A percentile compares a stretch with the other conserved stretches of the same genome.
phyloP scores from a whole-genome alignment of 179 eudicot genomes.

The Beta macrorhiza region DNA sequence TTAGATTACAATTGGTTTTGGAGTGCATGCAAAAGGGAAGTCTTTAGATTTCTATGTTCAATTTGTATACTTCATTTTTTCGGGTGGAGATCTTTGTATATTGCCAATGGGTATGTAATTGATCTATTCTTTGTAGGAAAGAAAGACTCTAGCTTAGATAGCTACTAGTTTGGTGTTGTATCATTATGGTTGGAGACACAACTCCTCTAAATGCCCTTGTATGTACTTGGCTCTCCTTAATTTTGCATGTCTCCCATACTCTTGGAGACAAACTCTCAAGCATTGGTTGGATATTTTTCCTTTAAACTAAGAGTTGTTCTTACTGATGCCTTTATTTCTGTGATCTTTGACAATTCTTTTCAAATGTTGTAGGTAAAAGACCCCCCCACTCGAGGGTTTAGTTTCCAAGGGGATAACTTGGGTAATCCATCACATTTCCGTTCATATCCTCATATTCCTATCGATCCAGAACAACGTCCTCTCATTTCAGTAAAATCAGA shows the following conservation, averaged over 20 bases:
- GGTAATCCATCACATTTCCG: conserved; percentile 49
- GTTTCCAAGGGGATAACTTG: conserved; percentile 24
- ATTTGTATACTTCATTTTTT: no score
- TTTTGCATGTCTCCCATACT: no score
- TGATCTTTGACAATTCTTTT: not conserved
- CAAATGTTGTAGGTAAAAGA: conserved; percentile 40
- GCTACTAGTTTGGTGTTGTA: not conserved
- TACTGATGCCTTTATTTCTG: not conserved
- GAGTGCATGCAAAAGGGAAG: no score
- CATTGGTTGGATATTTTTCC: not conserved
- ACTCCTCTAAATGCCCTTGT: not conserved
- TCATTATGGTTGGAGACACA: not conserved
- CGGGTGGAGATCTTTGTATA: no score
- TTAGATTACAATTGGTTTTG: no score
- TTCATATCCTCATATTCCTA: conserved; percentile 59
- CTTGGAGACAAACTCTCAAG: not conserved
- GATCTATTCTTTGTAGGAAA: not conserved
- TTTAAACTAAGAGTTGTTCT: not conserved
- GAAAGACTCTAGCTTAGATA: not conserved
- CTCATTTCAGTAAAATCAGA: conserved; percentile 66
- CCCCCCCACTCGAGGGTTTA: conserved; percentile 14
- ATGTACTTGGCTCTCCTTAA: no score
- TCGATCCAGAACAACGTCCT: conserved; percentile 30
- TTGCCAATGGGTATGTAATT: not conserved
- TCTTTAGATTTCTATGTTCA: no score